These are phyloP conservation scores for Wickerhamomyces silvicola DNA, from an alignment of 805 yeast genomes.

Conservation along the genomic window DNA sequence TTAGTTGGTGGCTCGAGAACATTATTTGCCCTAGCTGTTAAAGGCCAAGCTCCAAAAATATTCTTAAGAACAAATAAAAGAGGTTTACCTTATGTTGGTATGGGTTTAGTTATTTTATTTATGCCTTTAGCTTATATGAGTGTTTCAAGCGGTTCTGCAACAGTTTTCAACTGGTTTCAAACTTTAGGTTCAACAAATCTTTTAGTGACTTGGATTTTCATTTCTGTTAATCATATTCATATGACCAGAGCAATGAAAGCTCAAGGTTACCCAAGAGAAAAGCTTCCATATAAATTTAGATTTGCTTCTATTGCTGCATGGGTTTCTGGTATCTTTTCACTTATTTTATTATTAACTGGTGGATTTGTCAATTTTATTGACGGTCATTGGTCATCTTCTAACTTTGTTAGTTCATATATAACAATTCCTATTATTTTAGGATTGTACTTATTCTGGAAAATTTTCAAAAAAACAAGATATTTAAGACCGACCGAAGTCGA, in stretches of 20 bases:
- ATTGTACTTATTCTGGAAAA: slow-evolving; percentile 27
- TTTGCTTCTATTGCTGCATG: slow-evolving; percentile 25
- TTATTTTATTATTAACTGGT: slow-evolving; percentile 26
- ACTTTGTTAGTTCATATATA: slow-evolving; percentile 9
- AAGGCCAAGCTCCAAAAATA: slow-evolving; percentile 30
- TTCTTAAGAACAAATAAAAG: slow-evolving; percentile 26
- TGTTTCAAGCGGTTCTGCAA: slow-evolving; percentile 18
- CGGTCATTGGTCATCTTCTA: slow-evolving; percentile 17
- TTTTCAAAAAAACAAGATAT: slow-evolving; percentile 25
- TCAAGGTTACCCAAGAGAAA: slow-evolving; percentile 29
- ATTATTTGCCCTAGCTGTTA: slow-evolving; percentile 30
- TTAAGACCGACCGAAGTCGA: slow-evolving; percentile 34
- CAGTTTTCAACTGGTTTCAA: slow-evolving; percentile 30
- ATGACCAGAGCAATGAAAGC: slow-evolving; percentile 30
- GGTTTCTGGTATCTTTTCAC: slow-evolving; percentile 22
- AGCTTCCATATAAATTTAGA: slow-evolving; percentile 27
- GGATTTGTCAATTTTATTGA: slow-evolving; percentile 29
- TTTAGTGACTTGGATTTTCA: slow-evolving; percentile 25
- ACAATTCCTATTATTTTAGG: slow-evolving; percentile 20
- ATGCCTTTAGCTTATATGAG: slow-evolving; percentile 31
- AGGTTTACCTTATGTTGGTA: slow-evolving; percentile 29
- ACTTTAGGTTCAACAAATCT: slow-evolving; percentile 24
- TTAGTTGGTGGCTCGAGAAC: slow-evolving; percentile 26
- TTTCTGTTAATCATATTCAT: slow-evolving; percentile 24
- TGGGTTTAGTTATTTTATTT: slow-evolving; percentile 21